These are phyloP conservation scores for Kwoniella sp. DNA, from an alignment of 768 basidiomycete genomes.

Conservation along the genomic window DNA sequence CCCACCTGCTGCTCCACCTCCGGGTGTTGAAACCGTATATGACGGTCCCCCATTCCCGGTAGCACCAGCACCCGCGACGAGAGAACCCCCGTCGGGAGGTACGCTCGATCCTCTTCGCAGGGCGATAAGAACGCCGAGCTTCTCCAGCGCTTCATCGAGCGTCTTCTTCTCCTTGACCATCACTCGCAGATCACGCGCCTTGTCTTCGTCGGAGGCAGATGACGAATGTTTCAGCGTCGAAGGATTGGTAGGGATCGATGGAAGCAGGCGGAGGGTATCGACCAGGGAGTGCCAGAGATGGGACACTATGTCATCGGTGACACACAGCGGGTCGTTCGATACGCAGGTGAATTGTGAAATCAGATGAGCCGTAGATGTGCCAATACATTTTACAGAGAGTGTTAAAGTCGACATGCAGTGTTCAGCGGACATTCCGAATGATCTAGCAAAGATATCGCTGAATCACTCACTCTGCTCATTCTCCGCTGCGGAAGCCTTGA, in stretches of 20 bases:
- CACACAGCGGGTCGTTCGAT: not conserved
- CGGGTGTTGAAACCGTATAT: slow-evolving; percentile 2
- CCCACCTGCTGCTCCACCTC: not conserved
- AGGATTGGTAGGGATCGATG: slow-evolving; percentile 22
- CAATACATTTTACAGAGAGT: not conserved
- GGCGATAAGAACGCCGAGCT: slow-evolving; percentile 35
- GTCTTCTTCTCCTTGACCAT: slow-evolving; percentile 26
- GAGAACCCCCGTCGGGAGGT: not conserved
- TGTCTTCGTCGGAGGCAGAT: slow-evolving; percentile 1
- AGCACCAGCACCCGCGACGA: not conserved
- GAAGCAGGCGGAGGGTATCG: slow-evolving; percentile 44
- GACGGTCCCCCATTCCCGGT: not conserved
- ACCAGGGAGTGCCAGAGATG: slow-evolving; percentile 46
- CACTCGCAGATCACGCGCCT: slow-evolving; percentile 10
- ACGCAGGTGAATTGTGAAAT: not conserved
- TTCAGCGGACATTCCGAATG: not conserved
- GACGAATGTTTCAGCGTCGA: slow-evolving; percentile 5
- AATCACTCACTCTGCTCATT: slow-evolving; percentile 23
- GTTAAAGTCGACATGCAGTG: not conserved
- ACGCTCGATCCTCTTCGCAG: slow-evolving; percentile 22
- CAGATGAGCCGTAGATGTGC: too few relatives aligned
- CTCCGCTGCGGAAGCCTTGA: slow-evolving; percentile 12
- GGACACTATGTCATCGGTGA: slow-evolving; percentile 20
- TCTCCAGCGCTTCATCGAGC: slow-evolving; percentile 42
- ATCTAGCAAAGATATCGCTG: not conserved